Percentiles rank a stretch among this genome's conserved stretches.
These are phyloP conservation scores for Dictyostelium capitatum DNA, from an alignment of 78 protist species.

Conservation along the genomic window DNA sequence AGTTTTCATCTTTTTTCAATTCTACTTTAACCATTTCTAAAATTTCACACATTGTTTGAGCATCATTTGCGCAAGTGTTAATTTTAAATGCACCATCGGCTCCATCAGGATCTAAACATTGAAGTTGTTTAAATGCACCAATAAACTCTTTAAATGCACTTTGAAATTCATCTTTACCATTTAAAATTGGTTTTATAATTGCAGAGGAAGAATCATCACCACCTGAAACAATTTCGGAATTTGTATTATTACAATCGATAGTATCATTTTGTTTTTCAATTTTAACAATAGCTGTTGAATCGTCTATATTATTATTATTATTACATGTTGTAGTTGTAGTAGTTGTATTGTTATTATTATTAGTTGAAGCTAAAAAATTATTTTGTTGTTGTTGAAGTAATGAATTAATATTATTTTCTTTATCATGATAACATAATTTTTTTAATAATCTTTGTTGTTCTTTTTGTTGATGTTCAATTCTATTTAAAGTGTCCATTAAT, in stretches of 20 bases:
- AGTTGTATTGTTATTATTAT: neutral
- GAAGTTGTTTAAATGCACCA: slow-evolving; percentile 64
- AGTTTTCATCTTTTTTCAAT: slow-evolving; percentile 49
- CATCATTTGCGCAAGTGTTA: slow-evolving; percentile 71
- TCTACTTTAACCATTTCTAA: slow-evolving; percentile 66
- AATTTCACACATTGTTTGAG: slow-evolving; percentile 79
- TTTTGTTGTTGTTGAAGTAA: slow-evolving; percentile 12
- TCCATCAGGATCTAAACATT: slow-evolving; percentile 76
- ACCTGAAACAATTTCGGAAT: slow-evolving; percentile 5
- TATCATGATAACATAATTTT: slow-evolving; percentile 52
- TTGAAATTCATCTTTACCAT: slow-evolving; percentile 68
- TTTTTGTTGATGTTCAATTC: slow-evolving; percentile 80
- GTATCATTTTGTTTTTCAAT: neutral
- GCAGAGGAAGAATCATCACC: neutral
- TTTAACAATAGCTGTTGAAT: slow-evolving; percentile 8
- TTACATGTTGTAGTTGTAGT: neutral
- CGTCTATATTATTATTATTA: slow-evolving; percentile 10
- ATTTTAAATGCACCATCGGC: slow-evolving; percentile 74
- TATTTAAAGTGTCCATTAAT: slow-evolving; percentile 64
- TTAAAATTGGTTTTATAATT: neutral
- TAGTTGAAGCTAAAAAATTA: neutral
- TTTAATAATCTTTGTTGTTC: slow-evolving; percentile 73
- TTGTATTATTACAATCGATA: neutral
- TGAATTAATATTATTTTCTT: slow-evolving; percentile 38
- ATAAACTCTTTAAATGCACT: slow-evolving; percentile 70